Evolutionary conservation across 192 early-diverging fungal genomes (phyloP).

Genomic region (Phycomyces nitens): DNA sequence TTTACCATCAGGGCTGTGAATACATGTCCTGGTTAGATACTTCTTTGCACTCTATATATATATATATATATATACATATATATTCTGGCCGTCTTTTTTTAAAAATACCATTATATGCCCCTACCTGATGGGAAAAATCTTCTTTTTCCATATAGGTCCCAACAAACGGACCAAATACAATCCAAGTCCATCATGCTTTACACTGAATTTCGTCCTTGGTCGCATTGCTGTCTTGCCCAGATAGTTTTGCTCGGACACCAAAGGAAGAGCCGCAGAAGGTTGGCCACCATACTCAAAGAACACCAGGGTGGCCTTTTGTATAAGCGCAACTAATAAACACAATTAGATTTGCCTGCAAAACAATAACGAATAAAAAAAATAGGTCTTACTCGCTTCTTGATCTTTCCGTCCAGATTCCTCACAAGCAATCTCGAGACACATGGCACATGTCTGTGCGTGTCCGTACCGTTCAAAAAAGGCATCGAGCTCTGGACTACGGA

Average conservation of each 20-base stretch:
- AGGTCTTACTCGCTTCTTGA: background rate
- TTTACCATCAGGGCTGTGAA: too few species aligned
- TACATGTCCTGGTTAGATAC: too few species aligned
- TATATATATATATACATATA: too few species aligned
- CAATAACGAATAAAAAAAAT: too few species aligned
- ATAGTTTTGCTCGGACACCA: background rate
- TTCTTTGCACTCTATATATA: too few species aligned
- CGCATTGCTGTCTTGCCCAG: constrained; percentile 34
- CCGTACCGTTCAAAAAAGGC: constrained; percentile 56
- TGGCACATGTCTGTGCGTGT: constrained; percentile 72
- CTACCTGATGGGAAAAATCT: constrained; percentile 23
- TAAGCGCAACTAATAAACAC: background rate
- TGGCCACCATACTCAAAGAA: constrained; percentile 23
- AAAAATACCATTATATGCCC: background rate
- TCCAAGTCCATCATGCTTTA: constrained; percentile 71
- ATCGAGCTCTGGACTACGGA: constrained; percentile 5
- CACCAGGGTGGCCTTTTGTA: background rate
- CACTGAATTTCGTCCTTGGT: constrained; percentile 52
- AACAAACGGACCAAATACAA: constrained; percentile 72
- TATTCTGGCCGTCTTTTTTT: too few species aligned
- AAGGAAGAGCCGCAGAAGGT: background rate
- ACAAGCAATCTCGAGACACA: constrained; percentile 73
- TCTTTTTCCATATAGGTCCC: constrained; percentile 69
- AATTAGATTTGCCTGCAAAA: too few species aligned
- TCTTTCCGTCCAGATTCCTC: background rate